Evolutionary conservation across 2,329 filamentous ascomycete genomes (phyloP), one percentile per base, ranked within the genome.

Genomic region (Knufia fluminis): DNA sequence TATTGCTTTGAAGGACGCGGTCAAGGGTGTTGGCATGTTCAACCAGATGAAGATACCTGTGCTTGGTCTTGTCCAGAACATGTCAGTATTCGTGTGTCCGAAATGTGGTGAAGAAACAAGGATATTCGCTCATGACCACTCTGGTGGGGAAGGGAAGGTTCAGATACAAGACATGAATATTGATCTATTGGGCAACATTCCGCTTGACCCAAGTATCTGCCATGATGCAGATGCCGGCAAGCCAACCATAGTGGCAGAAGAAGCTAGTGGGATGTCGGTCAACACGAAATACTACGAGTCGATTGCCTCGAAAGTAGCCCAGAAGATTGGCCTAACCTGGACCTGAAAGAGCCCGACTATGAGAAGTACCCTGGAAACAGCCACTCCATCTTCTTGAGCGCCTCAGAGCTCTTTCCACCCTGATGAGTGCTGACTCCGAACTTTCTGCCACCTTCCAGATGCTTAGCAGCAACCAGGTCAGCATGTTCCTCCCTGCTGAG

Each of bases 11-110:
- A 88, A 91, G 59, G 92, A 98, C 61, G 91, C 92, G 1, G 77
- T 94, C 17, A 88, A 92, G 59, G 92, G 92, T 2, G 84, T 96
- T 55, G 86, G 87, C 59, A 89, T 98, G 80, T 97, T 97, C 68
- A 80, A 82, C 59, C 91, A 87, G 60, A 86, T 94, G 59, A 73
- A 85, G 49, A 80, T 94, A 4, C 82, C 86, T 2, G 74, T 77
- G 47, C 72, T 97, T 1, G 92, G 92, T 1, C 80, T 97, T 68
- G 83, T 98, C 16, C 84, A 92, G 64, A 95, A 95, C 62, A 95
- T 95, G 89, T 83, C 83, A 6, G 75, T 88, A 32, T 94, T 94
- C 63, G 78, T 75, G 2, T 94, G 89, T 59, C 86, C 86, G 1
- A 77, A 83, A 57, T 96, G 90, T 61, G 75, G 79, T 4, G 75